These are phyloP conservation scores for Mycena pura DNA, from an alignment of 768 basidiomycete genomes.

Conservation along the genomic window DNA sequence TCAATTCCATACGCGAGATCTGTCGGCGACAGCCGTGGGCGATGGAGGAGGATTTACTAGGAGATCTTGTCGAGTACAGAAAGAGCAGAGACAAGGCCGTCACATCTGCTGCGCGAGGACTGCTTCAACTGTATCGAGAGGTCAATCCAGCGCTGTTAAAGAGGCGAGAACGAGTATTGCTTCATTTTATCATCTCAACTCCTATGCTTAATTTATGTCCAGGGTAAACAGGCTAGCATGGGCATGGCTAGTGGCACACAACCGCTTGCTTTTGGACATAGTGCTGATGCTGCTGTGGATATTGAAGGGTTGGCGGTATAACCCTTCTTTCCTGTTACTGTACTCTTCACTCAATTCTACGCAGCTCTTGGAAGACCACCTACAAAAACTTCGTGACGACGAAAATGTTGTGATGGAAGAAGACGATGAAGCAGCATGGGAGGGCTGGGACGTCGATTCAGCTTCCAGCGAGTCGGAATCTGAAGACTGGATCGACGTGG, in stretches of 20 bases:
- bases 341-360: neutral
- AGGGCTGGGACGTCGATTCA: slow-evolving; percentile 88
- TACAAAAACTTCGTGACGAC: slow-evolving; percentile 74
- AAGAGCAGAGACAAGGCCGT: slow-evolving; percentile 96
- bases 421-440: slow-evolving; percentile 77
- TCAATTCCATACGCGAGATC: slow-evolving; percentile 95
- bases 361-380: slow-evolving; percentile 88
- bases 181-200: neutral
- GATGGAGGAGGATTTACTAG: slow-evolving; percentile 93
- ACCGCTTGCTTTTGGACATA: slow-evolving; percentile 85
- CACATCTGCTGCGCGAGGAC: slow-evolving; percentile 83
- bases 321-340: slow-evolving; percentile 15
- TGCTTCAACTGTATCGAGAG: slow-evolving; percentile 92
- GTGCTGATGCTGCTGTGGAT: slow-evolving; percentile 72
- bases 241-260: slow-evolving; percentile 66
- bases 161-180: slow-evolving; percentile 75
- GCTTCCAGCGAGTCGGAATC: slow-evolving; percentile 64
- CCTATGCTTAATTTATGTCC: slow-evolving; percentile 20
- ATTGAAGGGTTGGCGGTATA: slow-evolving; percentile 90
- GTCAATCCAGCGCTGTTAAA: slow-evolving; percentile 94
- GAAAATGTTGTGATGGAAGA: slow-evolving; percentile 56
- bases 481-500: slow-evolving; percentile 84
- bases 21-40: slow-evolving; percentile 94
- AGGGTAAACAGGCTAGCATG: slow-evolving; percentile 94
- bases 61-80: slow-evolving; percentile 92